Base-by-base conservation (phyloP, 371 early-diverging fungal species). In the Syncephalastrum monosporum region DNA sequence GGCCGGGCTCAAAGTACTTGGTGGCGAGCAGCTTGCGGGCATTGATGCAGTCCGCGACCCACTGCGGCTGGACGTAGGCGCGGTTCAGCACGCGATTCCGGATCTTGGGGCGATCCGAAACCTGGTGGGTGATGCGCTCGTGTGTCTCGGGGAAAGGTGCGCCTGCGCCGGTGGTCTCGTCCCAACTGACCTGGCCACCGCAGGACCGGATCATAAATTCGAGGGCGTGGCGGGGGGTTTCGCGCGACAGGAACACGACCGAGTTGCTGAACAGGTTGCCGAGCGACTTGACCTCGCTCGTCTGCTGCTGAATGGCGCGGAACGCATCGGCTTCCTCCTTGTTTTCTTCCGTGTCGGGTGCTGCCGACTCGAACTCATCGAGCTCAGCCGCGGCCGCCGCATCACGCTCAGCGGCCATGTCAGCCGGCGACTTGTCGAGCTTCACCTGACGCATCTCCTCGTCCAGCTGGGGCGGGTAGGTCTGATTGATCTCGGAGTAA, bases 61-160 rank as follows among this genome's bases (percentile, higher is more conserved):
- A 98, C 72, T 98, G 99, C n/a, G 99, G 99, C 75, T 97, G 99
- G 25, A 97, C 82, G 64, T 94, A 97, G n/a, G 75, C 78, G 64
- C 96, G 87, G 38, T 75, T 69, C 60, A 82, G 60, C 66, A 87
- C 81, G 60, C 80, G 82, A 61, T 88, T 82, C 55, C 70, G 71
- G 62, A 83, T 81, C 17, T 61, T 63, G 24, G 96, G 96, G 38
- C 97, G 88, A 77, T 98, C 98, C 29, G 84, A 74, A 58, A 98
- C 83, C 62, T 94, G 92, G 64, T 93, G 88, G 1, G 93, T 94
- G 69, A 98, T 92, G 8, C 82, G 75, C 14, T 86, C 79, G 65
- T 95, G 93, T 43, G 77, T 80, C 63, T 90, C 94, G 4, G 76
- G 67, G 63, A 81, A 90, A 6, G 92, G 91, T 3, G 96, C 91